Conservation (phyloP, 768 basidiomycete species). For the Phanerodontia chrysosporium region DNA sequence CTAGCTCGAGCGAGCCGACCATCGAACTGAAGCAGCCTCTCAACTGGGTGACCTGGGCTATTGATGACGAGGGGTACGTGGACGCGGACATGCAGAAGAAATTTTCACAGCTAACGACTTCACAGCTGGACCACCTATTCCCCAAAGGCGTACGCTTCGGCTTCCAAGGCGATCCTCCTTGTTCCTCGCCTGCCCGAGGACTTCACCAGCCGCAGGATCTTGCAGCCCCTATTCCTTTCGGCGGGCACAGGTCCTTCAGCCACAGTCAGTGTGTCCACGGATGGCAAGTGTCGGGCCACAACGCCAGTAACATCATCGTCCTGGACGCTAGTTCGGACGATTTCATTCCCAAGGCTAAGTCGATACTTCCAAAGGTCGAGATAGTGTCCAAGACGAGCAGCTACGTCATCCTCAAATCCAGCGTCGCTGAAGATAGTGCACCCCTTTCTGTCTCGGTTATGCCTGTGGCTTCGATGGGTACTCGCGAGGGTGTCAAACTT, state of each 20-base stretch:
- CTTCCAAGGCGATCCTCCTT: conserved; percentile 9
- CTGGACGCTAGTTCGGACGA: background rate
- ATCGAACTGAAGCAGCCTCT: conserved; percentile 11
- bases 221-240: conserved; percentile 15
- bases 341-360: background rate
- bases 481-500: background rate
- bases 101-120: background rate
- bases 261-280: conserved; percentile 8
- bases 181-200: conserved; percentile 9
- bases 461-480: background rate
- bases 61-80: conserved; percentile 17
- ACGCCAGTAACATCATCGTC: background rate
- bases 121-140: conserved; percentile 18
- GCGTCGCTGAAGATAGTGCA: background rate
- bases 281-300: conserved; percentile 7
- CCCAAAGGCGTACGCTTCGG: background rate
- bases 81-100: background rate
- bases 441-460: conserved; percentile 11
- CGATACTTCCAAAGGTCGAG: background rate
- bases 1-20: conserved; percentile 1
- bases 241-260: conserved; percentile 4
- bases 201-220: background rate
- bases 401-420: background rate
- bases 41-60: conserved; percentile 19
- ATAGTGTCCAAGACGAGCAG: background rate